Evolutionary conservation across 495 filamentous ascomycete genomes (phyloP).

Genomic region (Neurospora africana): DNA sequence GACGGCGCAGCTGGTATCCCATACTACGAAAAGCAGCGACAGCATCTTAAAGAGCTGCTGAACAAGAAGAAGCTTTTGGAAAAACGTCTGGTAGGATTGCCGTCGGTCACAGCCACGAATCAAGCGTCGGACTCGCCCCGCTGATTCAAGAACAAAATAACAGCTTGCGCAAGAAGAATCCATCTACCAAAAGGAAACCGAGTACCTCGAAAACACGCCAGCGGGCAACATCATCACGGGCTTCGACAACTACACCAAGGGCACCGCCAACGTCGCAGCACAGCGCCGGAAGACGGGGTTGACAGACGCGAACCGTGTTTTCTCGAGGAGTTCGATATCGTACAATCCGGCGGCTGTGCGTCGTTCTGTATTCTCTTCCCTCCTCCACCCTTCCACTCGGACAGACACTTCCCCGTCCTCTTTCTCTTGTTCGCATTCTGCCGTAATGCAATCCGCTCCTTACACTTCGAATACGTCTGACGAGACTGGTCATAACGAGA

Average conservation of each 20-base stretch:
- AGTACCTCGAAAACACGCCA: conserved; percentile 84
- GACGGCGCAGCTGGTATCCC: conserved; percentile 33
- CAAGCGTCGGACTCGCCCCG: neutral
- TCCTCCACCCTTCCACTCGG: neutral
- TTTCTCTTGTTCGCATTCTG: neutral
- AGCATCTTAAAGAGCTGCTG: conserved; percentile 39
- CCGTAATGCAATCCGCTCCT: neutral
- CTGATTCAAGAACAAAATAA: neutral
- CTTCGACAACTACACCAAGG: conserved; percentile 97
- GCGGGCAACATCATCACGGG: conserved; percentile 92
- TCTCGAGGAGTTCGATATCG: conserved; percentile 49
- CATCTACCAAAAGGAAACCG: conserved; percentile 73
- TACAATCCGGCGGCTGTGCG: conserved; percentile 36
- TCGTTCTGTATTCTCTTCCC: conserved; percentile 8
- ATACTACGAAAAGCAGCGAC: conserved; percentile 41
- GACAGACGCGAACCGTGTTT: conserved; percentile 44
- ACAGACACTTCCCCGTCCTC: neutral
- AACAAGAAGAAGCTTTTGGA: conserved; percentile 32
- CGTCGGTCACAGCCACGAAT: neutral
- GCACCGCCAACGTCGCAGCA: conserved; percentile 38
- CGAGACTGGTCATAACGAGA: neutral
- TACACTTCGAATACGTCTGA: neutral
- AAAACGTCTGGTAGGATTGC: conserved; percentile 30
- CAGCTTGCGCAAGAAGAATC: conserved; percentile 53
- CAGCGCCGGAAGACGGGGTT: conserved; percentile 40